These are phyloP conservation scores for Pseudogymnoascus sp. DNA, from an alignment of 2,329 filamentous ascomycete genomes.

Conservation along the genomic window DNA sequence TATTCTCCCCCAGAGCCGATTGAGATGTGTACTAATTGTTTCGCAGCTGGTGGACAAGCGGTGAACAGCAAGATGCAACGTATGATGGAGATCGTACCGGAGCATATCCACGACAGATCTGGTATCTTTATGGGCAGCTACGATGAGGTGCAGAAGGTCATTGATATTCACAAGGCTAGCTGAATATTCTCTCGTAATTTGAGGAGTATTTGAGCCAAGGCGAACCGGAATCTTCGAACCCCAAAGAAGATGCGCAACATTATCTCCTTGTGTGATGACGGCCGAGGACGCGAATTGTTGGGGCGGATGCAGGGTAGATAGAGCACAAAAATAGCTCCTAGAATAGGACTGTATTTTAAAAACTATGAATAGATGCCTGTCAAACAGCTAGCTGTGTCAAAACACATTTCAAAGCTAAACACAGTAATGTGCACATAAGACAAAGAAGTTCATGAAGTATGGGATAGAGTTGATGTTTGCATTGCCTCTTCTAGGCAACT, in stretches of 20 bases:
- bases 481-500: conserved; percentile 2
- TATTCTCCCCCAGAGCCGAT: not conserved
- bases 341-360: conserved; percentile 7
- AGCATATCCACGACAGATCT: conserved; percentile 89
- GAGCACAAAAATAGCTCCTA: not conserved
- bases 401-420: not conserved
- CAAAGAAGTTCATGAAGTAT: not conserved
- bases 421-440: not conserved
- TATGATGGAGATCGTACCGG: conserved; percentile 81
- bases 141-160: conserved; percentile 93
- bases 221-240: not conserved
- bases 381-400: conserved; percentile 3
- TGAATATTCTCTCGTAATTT: not conserved
- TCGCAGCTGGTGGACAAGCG: conserved; percentile 77
- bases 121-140: conserved; percentile 95
- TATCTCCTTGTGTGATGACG: not conserved
- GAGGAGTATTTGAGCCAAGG: not conserved
- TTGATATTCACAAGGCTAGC: conserved; percentile 9
- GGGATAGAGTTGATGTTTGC: not conserved
- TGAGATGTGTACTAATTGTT: conserved; percentile 23
- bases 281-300: not conserved
- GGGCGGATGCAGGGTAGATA: not conserved
- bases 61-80: conserved; percentile 84
- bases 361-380: not conserved
- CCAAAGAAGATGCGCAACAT: not conserved